phyloP scores from a whole-genome alignment of 129 eudicot species.

The Deinandra increscens region DNA sequence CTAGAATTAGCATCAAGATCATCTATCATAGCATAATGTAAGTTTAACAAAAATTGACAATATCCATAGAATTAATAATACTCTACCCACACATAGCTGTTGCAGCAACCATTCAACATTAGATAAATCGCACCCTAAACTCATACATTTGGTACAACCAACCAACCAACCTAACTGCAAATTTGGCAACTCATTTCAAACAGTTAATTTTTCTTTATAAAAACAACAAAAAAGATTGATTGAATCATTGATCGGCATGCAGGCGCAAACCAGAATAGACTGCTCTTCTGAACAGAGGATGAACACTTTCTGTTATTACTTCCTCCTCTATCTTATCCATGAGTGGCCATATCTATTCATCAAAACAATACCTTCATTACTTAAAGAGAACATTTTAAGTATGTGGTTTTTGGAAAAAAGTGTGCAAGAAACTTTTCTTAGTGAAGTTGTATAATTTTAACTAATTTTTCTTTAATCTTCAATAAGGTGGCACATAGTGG shows the following conservation, averaged over 20 bases:
- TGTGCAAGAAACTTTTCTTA: neutral
- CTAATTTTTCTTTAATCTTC: too few relatives aligned
- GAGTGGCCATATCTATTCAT: slow-evolving; percentile 77
- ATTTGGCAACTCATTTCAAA: slow-evolving; percentile 15
- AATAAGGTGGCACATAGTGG: too few relatives aligned
- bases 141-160: slow-evolving; percentile 35
- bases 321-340: slow-evolving; percentile 79
- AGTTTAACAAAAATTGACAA: neutral
- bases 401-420: neutral
- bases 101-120: slow-evolving; percentile 26
- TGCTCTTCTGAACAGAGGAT: slow-evolving; percentile 70
- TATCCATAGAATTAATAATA: slow-evolving; percentile 4
- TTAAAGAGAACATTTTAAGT: neutral
- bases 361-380: slow-evolving; percentile 2
- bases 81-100: slow-evolving; percentile 20
- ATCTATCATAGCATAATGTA: slow-evolving; percentile 10
- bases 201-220: neutral
- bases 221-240: slow-evolving; percentile 13
- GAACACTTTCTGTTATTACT: slow-evolving; percentile 59
- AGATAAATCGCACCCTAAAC: slow-evolving; percentile 15
- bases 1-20: slow-evolving; percentile 30
- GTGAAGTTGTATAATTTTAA: too few relatives aligned
- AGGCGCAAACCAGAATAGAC: slow-evolving; percentile 74
- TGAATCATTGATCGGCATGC: slow-evolving; percentile 24
- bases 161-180: slow-evolving; percentile 30